Evolutionary conservation across 1,139 yeast species (phyloP).

Genomic region (Cylindricascospora bacillispora): DNA sequence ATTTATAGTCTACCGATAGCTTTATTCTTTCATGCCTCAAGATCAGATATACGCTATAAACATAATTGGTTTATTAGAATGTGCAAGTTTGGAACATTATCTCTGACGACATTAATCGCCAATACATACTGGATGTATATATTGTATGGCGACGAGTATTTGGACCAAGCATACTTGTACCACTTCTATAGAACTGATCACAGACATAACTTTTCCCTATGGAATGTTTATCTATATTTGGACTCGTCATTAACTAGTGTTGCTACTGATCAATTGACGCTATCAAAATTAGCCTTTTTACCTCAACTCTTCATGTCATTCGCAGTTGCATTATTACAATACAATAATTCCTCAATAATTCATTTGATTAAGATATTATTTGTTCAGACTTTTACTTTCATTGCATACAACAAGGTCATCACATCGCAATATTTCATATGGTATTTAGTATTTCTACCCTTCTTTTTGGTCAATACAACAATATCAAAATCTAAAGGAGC

Average conservation of each 20-base stretch:
- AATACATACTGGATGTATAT: conserved; percentile 49
- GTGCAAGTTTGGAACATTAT: conserved; percentile 12
- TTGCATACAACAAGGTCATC: conserved; percentile 83
- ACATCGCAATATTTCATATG: conserved; percentile 92
- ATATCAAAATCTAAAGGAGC: conserved; percentile 27
- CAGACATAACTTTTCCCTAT: conserved; percentile 86
- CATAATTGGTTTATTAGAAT: conserved; percentile 3
- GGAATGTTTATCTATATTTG: conserved; percentile 64
- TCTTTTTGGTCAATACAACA: conserved; percentile 37
- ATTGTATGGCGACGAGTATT: conserved; percentile 60
- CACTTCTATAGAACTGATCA: conserved; percentile 80
- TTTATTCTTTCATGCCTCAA: conserved; percentile 9
- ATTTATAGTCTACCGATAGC: conserved; percentile 55
- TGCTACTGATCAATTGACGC: conserved; percentile 15
- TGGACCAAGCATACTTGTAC: conserved; percentile 71
- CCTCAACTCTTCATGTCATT: conserved; percentile 57
- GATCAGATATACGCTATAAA: conserved; percentile 1
- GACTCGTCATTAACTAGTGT: conserved; percentile 31
- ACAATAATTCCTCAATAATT: conserved; percentile 10
- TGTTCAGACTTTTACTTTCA: conserved; percentile 85
- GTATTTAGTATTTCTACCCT: conserved; percentile 78
- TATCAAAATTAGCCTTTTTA: conserved; percentile 49
- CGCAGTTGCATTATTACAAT: conserved; percentile 8
- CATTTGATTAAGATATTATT: conserved; percentile 46
- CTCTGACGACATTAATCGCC: conserved; percentile 31